Percentiles rank a stretch among this genome's conserved stretches.
phyloP scores from a whole-genome alignment of 1,284 basidiomycete species.

The Irpex sp. region DNA sequence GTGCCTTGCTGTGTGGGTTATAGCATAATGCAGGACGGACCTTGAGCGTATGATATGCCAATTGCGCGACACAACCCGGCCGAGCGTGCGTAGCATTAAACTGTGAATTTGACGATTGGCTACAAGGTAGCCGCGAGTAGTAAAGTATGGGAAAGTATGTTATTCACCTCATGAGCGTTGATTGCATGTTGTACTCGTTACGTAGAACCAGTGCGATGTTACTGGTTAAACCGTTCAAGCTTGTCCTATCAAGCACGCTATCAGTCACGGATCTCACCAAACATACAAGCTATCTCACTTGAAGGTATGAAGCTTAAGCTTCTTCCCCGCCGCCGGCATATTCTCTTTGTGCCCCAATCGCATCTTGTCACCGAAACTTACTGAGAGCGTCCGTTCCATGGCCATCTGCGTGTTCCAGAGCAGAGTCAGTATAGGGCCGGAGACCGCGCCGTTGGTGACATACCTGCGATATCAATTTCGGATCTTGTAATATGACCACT shows the following conservation, averaged over 20 bases:
- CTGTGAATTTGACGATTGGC: background rate
- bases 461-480: too few species aligned
- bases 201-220: background rate
- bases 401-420: too few species aligned
- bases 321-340: background rate
- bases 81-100: too few species aligned
- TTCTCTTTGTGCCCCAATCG: background rate
- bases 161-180: background rate
- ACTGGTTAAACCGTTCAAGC: background rate
- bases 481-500: too few species aligned
- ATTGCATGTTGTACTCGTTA: background rate
- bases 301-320: background rate
- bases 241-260: background rate
- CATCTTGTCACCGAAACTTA: too few species aligned
- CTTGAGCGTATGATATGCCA: too few species aligned
- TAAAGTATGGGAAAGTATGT: background rate
- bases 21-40: too few species aligned
- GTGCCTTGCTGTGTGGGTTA: too few species aligned
- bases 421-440: too few species aligned
- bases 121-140: background rate
- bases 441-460: too few species aligned
- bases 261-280: background rate
- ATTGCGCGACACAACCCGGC: too few species aligned
- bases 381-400: too few species aligned
- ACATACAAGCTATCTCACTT: background rate